These are phyloP conservation scores for Cryptosporidium felis DNA, from an alignment of 169 alveolate species.

Conservation along the genomic window DNA sequence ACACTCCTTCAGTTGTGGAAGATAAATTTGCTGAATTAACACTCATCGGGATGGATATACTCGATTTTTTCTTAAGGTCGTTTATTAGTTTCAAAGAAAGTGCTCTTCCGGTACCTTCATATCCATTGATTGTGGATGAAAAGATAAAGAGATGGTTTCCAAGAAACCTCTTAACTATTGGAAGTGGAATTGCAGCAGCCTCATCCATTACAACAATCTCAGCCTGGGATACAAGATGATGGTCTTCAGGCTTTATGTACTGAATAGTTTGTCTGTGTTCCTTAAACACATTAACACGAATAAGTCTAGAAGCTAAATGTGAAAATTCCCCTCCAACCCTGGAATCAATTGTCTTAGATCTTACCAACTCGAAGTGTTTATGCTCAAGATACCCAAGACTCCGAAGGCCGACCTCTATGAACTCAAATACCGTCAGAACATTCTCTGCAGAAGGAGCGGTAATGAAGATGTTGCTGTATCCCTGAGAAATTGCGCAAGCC, in stretches of 20 bases:
- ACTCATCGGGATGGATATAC: slow-evolving; percentile 70
- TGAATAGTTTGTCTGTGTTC: slow-evolving; percentile 89
- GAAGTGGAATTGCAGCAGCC: slow-evolving; percentile 99
- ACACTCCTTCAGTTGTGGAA: slow-evolving; percentile 41
- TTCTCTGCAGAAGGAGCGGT: slow-evolving; percentile 99
- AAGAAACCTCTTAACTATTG: slow-evolving; percentile 92
- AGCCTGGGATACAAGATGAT: slow-evolving; percentile 72
- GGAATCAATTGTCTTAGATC: slow-evolving; percentile 68
- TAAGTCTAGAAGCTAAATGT: slow-evolving; percentile 78
- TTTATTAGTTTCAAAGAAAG: slow-evolving; percentile 94
- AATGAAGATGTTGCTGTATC: slow-evolving; percentile 92
- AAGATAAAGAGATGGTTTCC: slow-evolving; percentile 92
- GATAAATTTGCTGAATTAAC: neutral
- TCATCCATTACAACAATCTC: slow-evolving; percentile 97
- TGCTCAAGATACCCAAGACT: slow-evolving; percentile 91
- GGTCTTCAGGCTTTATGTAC: slow-evolving; percentile 87
- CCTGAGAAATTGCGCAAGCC: slow-evolving; percentile 91
- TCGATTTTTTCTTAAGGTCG: slow-evolving; percentile 83
- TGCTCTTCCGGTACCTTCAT: slow-evolving; percentile 99
- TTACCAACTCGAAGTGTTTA: slow-evolving; percentile 86
- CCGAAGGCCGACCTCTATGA: slow-evolving; percentile 93
- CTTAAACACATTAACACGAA: slow-evolving; percentile 82
- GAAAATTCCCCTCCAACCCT: slow-evolving; percentile 66
- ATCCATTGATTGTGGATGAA: slow-evolving; percentile 99
- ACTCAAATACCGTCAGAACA: slow-evolving; percentile 95